Evolutionary conservation across 2,329 filamentous ascomycete genomes (phyloP).

Genomic region (Neonectria coccinea): DNA sequence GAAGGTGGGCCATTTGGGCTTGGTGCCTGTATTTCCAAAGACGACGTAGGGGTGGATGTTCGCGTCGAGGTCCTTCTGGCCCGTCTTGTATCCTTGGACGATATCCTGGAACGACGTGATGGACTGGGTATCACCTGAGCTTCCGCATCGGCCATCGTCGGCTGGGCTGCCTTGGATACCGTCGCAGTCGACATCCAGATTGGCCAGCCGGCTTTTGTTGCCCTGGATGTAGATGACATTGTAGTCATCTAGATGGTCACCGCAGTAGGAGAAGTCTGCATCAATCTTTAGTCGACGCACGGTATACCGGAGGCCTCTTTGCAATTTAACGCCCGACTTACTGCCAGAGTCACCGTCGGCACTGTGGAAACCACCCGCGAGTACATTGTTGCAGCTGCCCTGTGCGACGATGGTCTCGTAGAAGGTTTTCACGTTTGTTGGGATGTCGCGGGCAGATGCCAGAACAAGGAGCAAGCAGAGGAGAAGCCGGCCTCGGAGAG

Average conservation of each 20-base stretch:
- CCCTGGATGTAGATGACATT: conserved; percentile 63
- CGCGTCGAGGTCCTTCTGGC: conserved; percentile 58
- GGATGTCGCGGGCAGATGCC: conserved; percentile 49
- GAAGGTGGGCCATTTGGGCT: conserved; percentile 51
- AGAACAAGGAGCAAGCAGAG: conserved; percentile 36
- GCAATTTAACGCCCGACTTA: conserved; percentile 35
- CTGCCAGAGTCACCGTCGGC: conserved; percentile 51
- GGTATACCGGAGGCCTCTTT: not conserved
- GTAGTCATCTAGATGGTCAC: conserved; percentile 55
- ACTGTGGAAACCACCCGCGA: conserved; percentile 57
- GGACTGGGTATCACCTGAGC: conserved; percentile 57
- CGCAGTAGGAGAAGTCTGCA: conserved; percentile 59
- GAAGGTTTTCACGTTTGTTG: conserved; percentile 55
- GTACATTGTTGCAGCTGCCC: conserved; percentile 52
- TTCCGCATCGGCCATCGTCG: conserved; percentile 58
- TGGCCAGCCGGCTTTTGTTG: conserved; percentile 54
- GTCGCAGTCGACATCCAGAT: conserved; percentile 71
- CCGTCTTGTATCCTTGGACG: conserved; percentile 53
- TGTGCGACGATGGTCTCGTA: conserved; percentile 54
- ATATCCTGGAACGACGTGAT: conserved; percentile 60
- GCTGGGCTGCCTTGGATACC: conserved; percentile 57
- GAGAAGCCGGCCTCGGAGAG: conserved; percentile 37
- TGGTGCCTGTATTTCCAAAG: conserved; percentile 60
- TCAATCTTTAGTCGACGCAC: not conserved
- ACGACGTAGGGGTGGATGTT: conserved; percentile 65